phyloP scores from a whole-genome alignment of 2,329 filamentous ascomycete species.

The Sporothrix schenckii region DNA sequence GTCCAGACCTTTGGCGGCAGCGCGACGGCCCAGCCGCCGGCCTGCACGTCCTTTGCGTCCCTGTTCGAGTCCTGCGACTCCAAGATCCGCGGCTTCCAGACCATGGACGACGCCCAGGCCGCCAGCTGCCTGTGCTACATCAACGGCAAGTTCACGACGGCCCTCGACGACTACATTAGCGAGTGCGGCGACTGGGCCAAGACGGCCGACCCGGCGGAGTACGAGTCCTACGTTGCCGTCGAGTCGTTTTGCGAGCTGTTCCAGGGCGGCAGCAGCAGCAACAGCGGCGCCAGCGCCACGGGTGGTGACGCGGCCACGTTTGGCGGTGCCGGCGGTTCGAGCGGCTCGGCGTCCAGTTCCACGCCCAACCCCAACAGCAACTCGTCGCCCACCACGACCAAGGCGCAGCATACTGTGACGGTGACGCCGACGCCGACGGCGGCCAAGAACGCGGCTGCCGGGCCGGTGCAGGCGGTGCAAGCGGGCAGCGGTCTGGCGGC shows the following conservation, averaged over 20 bases:
- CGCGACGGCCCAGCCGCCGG: conserved; percentile 32
- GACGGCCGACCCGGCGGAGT: conserved; percentile 35
- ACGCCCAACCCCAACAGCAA: conserved; percentile 1
- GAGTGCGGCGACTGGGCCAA: conserved; percentile 36
- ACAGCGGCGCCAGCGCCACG: neutral
- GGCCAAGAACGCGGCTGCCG: neutral
- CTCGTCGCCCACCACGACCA: conserved; percentile 20
- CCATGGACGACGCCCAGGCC: conserved; percentile 28
- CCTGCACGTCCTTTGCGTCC: conserved; percentile 37
- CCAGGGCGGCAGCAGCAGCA: neutral
- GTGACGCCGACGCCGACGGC: conserved; percentile 20
- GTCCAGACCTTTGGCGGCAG: neutral
- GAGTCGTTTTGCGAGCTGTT: conserved; percentile 35
- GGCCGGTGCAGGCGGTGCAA: neutral
- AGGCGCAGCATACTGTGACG: conserved; percentile 27
- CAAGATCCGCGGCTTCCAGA: conserved; percentile 28
- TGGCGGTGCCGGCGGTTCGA: conserved; percentile 20
- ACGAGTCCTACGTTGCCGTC: conserved; percentile 33
- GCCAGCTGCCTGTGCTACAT: conserved; percentile 40
- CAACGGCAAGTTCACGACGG: conserved; percentile 35
- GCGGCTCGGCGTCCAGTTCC: neutral
- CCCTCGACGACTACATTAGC: conserved; percentile 38
- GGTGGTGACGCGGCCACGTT: conserved; percentile 22
- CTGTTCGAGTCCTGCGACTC: conserved; percentile 37
- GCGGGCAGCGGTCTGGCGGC: conserved; percentile 18